phyloP scores from a whole-genome alignment of 495 filamentous ascomycete species.

The Penicillium cosmopolitanum region DNA sequence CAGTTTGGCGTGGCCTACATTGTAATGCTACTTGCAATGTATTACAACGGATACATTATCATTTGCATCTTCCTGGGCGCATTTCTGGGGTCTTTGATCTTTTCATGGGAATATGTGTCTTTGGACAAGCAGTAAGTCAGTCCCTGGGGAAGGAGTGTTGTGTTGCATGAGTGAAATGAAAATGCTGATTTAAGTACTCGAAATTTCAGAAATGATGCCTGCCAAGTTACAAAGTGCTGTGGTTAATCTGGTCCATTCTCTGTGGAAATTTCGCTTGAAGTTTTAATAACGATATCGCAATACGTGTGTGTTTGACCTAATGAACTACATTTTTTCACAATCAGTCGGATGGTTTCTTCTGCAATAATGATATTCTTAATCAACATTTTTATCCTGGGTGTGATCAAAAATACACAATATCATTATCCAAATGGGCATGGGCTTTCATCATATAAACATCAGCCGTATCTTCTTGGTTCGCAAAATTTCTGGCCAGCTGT shows the following conservation, averaged over 20 bases:
- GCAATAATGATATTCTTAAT: neutral
- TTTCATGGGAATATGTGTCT: constrained; percentile 55
- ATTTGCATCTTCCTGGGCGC: constrained; percentile 53
- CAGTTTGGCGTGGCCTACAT: constrained; percentile 75
- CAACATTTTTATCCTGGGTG: neutral
- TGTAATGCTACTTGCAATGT: constrained; percentile 71
- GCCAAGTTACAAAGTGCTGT: constrained; percentile 40
- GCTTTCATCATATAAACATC: constrained; percentile 19
- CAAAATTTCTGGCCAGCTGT: constrained; percentile 24
- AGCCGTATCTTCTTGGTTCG: constrained; percentile 22
- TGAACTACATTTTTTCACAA: neutral
- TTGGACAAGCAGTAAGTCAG: constrained; percentile 23
- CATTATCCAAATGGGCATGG: neutral
- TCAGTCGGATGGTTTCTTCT: neutral
- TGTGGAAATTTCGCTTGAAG: no score
- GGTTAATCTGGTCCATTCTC: constrained; percentile 14
- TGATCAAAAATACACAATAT: neutral
- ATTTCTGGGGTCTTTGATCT: constrained; percentile 61
- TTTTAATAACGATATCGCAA: no score
- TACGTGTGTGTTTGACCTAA: neutral
- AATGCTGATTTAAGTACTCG: neutral
- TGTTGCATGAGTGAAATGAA: neutral
- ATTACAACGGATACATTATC: constrained; percentile 61
- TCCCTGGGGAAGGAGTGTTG: no score
- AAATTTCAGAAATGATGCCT: constrained; percentile 37